Conservation (phyloP, 805 yeast genomes). For the Starmerella ratchasimensis region DNA sequence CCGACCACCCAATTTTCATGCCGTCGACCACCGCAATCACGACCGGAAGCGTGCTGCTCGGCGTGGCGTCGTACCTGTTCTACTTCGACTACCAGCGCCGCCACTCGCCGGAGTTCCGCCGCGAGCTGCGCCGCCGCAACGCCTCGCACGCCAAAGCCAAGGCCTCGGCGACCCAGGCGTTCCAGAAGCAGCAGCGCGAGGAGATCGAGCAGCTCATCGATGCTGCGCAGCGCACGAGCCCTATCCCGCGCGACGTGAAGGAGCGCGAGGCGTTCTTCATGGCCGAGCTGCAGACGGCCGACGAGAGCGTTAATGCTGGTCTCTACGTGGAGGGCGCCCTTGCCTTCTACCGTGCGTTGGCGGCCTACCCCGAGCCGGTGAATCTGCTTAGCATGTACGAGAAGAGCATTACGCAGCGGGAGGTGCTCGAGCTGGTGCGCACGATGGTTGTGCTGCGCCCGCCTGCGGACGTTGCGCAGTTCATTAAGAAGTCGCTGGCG, state of each 20-base stretch:
- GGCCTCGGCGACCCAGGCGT: slow-evolving; percentile 42
- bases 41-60: slow-evolving; percentile 22
- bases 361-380: slow-evolving; percentile 89
- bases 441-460: slow-evolving; percentile 85
- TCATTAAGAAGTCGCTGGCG: slow-evolving; percentile 38
- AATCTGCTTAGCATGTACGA: slow-evolving; percentile 83
- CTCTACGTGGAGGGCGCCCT: slow-evolving; percentile 59
- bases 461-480: slow-evolving; percentile 57
- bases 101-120: slow-evolving; percentile 68
- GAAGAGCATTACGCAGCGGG: slow-evolving; percentile 64
- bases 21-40: slow-evolving; percentile 26
- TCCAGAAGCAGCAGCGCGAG: slow-evolving; percentile 42
- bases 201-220: slow-evolving; percentile 48
- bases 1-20: too few species aligned
- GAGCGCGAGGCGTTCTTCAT: slow-evolving; percentile 71
- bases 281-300: slow-evolving; percentile 73
- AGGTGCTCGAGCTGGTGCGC: slow-evolving; percentile 65
- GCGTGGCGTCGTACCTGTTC: slow-evolving; percentile 44
- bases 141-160: slow-evolving; percentile 47
- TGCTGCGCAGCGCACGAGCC: slow-evolving; percentile 52
- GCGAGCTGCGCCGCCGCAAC: slow-evolving; percentile 48
- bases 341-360: slow-evolving; percentile 82
- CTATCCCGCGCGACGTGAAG: slow-evolving; percentile 54
- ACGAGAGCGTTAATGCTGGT: slow-evolving; percentile 61
- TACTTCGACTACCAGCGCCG: slow-evolving; percentile 93